phyloP scores from a whole-genome alignment of 2,329 filamentous ascomycete genomes.

The Sporothrix humicola region DNA sequence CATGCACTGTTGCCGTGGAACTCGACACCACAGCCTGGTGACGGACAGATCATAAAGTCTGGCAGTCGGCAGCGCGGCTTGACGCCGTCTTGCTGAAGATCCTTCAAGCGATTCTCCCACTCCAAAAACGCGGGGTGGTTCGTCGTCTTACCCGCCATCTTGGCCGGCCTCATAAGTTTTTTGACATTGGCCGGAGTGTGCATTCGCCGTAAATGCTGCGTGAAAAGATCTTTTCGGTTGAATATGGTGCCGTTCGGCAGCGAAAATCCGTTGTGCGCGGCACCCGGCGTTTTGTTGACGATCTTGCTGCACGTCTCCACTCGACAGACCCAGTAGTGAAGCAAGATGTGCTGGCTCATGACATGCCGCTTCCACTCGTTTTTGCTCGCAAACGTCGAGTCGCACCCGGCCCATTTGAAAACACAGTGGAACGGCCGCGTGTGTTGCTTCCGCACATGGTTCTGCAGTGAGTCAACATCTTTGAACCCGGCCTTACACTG shows the following conservation, averaged over 20 bases:
- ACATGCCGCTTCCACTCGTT: conserved; percentile 98
- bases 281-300: conserved; percentile 37
- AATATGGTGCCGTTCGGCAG: conserved; percentile 69
- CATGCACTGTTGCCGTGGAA: conserved; percentile 72
- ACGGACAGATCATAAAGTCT: conserved; percentile 63
- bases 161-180: conserved; percentile 44
- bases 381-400: conserved; percentile 75
- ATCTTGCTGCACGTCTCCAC: conserved; percentile 60
- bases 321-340: conserved; percentile 79
- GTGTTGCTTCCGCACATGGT: conserved; percentile 60
- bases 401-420: conserved; percentile 78
- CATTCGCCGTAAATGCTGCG: conserved; percentile 86
- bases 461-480: conserved; percentile 53
- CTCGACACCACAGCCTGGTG: conserved; percentile 59
- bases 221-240: conserved; percentile 91
- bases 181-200: conserved; percentile 63
- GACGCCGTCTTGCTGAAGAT: conserved; percentile 64
- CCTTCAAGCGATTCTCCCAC: conserved; percentile 61
- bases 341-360: conserved; percentile 76
- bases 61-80: conserved; percentile 68
- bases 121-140: conserved; percentile 39
- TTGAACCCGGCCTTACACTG: conserved; percentile 53
- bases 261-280: conserved; percentile 31
- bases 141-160: conserved; percentile 47
- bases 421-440: conserved; percentile 74